Percentiles rank a stretch among this genome's conserved stretches.
Evolutionary conservation across 1,284 basidiomycete species (phyloP).

Genomic region (Moesziomyces sp.): DNA sequence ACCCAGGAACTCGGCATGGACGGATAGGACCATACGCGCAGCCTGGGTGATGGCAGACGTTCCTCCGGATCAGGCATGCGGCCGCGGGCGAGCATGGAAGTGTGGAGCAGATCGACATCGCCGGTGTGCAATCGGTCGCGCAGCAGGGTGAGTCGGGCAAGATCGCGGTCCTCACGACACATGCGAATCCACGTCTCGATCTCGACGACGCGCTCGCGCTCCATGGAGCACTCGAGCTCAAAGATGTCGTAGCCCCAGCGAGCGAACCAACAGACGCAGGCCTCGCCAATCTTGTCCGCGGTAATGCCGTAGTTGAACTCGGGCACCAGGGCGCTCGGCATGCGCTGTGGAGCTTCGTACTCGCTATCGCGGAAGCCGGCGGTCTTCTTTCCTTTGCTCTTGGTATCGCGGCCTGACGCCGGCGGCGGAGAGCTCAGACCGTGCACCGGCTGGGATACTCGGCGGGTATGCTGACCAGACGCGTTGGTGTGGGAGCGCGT

Average conservation of each 20-base stretch:
- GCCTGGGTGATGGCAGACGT: conserved; percentile 64
- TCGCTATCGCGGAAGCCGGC: conserved; percentile 28
- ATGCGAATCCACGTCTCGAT: conserved; percentile 38
- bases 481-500: neutral
- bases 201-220: conserved; percentile 41
- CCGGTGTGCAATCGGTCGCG: conserved; percentile 41
- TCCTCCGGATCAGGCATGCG: conserved; percentile 44
- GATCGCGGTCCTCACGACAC: conserved; percentile 29
- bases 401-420: conserved; percentile 11
- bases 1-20: conserved; percentile 77
- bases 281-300: conserved; percentile 89
- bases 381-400: conserved; percentile 22
- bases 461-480: neutral
- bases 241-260: conserved; percentile 86
- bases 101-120: conserved; percentile 45
- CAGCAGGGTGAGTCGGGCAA: conserved; percentile 21
- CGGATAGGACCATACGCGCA: conserved; percentile 71
- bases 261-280: conserved; percentile 85
- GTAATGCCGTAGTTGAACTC: conserved; percentile 73
- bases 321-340: conserved; percentile 2
- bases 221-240: conserved; percentile 73
- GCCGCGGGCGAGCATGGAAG: conserved; percentile 45
- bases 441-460: neutral
- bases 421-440: neutral
- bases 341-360: neutral